Percentiles rank a stretch among this genome's conserved stretches.
phyloP scores from a whole-genome alignment of 225 moss, liverwort and hornwort genomes.

The Bryum argenteum region DNA sequence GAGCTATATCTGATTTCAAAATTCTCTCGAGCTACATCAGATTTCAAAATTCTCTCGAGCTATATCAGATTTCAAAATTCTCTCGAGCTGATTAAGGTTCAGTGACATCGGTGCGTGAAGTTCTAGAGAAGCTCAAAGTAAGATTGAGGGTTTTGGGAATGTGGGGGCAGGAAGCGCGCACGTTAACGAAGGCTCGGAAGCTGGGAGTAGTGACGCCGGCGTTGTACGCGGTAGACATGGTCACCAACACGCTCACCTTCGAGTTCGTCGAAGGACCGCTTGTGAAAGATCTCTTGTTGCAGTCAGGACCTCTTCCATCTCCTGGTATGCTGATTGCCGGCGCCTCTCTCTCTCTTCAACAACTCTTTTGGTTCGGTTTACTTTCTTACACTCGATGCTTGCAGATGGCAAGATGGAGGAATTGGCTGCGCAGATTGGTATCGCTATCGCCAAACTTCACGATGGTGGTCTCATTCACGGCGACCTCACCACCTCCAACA shows the following conservation, averaged over 20 bases:
- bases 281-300: constrained; percentile 80
- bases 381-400: not conserved
- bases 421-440: constrained; percentile 77
- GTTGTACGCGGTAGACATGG: constrained; percentile 76
- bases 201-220: constrained; percentile 80
- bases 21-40: too few species aligned
- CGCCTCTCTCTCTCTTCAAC: too few species aligned
- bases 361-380: too few species aligned
- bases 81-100: too few species aligned
- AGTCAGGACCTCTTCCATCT: constrained; percentile 66
- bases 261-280: constrained; percentile 76
- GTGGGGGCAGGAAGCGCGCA: constrained; percentile 75
- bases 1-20: too few species aligned
- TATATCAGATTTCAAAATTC: too few species aligned
- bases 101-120: too few species aligned
- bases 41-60: too few species aligned
- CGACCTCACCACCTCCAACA: constrained; percentile 92
- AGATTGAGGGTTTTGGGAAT: too few species aligned
- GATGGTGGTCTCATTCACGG: constrained; percentile 93
- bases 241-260: constrained; percentile 70
- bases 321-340: constrained; percentile 25
- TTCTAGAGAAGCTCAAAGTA: too few species aligned
- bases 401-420: constrained; percentile 81
- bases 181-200: constrained; percentile 83
- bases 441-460: constrained; percentile 76